phyloP scores from a whole-genome alignment of 2,329 filamentous ascomycete species.

The Verticillium zaregamsianum region DNA sequence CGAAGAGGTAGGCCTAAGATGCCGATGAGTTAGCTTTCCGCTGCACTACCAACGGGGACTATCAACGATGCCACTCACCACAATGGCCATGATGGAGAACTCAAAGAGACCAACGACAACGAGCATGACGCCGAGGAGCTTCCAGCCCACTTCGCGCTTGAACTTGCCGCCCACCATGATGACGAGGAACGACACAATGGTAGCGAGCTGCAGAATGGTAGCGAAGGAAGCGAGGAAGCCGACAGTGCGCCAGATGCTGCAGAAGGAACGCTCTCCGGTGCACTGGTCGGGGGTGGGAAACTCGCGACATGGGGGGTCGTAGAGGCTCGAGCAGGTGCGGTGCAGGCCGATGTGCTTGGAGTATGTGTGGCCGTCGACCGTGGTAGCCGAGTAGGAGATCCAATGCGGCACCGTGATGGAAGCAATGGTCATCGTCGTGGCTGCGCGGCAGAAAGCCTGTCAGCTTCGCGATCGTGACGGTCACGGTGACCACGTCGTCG shows the following conservation, averaged over 20 bases:
- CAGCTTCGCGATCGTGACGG: not conserved
- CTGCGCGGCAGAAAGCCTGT: constrained; percentile 31
- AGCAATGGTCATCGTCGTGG: constrained; percentile 66
- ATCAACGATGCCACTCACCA: constrained; percentile 55
- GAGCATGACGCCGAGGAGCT: constrained; percentile 64
- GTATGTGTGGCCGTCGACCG: constrained; percentile 40
- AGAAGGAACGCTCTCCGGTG: constrained; percentile 68
- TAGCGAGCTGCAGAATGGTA: constrained; percentile 75
- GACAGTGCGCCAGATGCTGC: constrained; percentile 84
- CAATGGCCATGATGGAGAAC: constrained; percentile 72
- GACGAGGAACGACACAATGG: constrained; percentile 73
- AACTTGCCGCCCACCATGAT: constrained; percentile 75
- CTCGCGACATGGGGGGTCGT: constrained; percentile 52
- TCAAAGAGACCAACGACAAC: constrained; percentile 63
- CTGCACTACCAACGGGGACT: too few species aligned
- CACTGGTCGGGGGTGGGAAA: constrained; percentile 70
- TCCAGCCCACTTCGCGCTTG: constrained; percentile 80
- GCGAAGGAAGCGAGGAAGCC: constrained; percentile 86
- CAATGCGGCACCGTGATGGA: constrained; percentile 68
- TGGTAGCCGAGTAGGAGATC: constrained; percentile 59
- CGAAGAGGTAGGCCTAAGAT: constrained; percentile 71
- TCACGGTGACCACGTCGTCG: not conserved
- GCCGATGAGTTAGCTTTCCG: not conserved
- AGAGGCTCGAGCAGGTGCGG: constrained; percentile 69
- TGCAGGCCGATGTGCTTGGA: constrained; percentile 73